Evolutionary conservation across 257 asterid genomes (phyloP).

Genomic region (Echites panduratus): DNA sequence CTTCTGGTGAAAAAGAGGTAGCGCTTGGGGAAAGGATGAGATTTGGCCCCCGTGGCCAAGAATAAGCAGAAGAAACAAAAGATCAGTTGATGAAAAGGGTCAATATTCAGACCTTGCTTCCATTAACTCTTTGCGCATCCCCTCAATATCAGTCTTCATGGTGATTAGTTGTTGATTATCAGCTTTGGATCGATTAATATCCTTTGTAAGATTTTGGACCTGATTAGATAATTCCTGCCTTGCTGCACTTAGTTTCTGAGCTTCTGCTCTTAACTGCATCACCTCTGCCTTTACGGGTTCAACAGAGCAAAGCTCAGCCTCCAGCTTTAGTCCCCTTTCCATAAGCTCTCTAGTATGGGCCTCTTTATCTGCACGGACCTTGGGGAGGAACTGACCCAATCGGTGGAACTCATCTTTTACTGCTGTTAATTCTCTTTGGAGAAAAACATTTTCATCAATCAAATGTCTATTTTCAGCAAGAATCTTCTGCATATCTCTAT

Average conservation of each 20-base stretch:
- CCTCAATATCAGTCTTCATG: slow-evolving; percentile 65
- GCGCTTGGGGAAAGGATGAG: background rate
- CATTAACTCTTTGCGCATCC: slow-evolving; percentile 55
- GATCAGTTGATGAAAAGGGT: background rate
- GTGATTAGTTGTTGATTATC: slow-evolving; percentile 58
- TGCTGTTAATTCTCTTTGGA: slow-evolving; percentile 70
- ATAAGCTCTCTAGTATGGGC: slow-evolving; percentile 70
- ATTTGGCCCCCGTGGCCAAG: background rate
- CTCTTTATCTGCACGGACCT: slow-evolving; percentile 62
- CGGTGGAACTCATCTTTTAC: slow-evolving; percentile 79
- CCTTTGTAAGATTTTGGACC: slow-evolving; percentile 58
- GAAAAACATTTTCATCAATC: slow-evolving; percentile 75
- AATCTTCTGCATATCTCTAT: slow-evolving; percentile 69
- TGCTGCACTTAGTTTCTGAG: slow-evolving; percentile 48
- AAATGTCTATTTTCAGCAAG: slow-evolving; percentile 59
- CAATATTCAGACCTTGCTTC: slow-evolving; percentile 59
- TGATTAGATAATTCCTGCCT: slow-evolving; percentile 64
- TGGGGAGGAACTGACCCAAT: slow-evolving; percentile 58
- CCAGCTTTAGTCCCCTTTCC: slow-evolving; percentile 66
- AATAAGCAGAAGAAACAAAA: background rate
- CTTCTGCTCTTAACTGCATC: slow-evolving; percentile 53
- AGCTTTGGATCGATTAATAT: slow-evolving; percentile 42
- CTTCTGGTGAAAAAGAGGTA: background rate
- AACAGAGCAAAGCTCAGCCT: slow-evolving; percentile 60
- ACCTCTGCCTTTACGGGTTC: slow-evolving; percentile 67